Base-by-base conservation (phyloP, 2,329 filamentous ascomycete genomes). In the Ceratocystis smalleyi region DNA sequence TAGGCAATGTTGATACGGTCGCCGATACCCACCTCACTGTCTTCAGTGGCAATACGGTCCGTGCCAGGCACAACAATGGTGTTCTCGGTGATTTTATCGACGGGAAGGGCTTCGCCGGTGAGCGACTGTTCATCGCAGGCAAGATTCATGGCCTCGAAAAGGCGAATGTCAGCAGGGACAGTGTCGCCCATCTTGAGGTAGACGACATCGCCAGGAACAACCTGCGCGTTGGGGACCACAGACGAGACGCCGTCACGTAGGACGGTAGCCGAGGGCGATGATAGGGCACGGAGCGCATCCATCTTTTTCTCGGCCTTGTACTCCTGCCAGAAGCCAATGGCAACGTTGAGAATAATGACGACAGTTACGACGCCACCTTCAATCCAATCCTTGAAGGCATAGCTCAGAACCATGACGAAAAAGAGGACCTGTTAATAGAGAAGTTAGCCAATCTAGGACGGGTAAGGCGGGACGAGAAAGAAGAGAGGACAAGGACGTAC, bases 51-150 rank as follows among this genome's bases (percentile, higher is more conserved):
- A 2, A 68, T 69, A 65, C 71, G 81, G 72, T 74, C 84, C 71
- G 72, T 77, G 69, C 70, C 77, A 2, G 76, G 77, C 5, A 74
- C 71, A 5, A 69, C 63, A 27, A 81, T 78, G 66, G 75, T 73
- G 69, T 78, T 77, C 22, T 81, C 77, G 24, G 79, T 76, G 54
- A 81, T 78, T 75, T 91, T 87, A 71, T 84, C 82, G 30, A 88
- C 85, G 5, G 87, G 85, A 17, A 87, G 77, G 3, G 87, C 87
- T 73, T 91, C 88, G 70, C 88, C 88, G 5, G 88, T 91, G 55
- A 91, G 79, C 61, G 87, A 83, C 57, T 86, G 85, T 73, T 91
- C 87, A 69, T 95, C 89, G 70, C 87, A 89, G 67, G 84, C 83
- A 57, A 91, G 79, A 72, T 94, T 92, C 81, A 91, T 88, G 66